These are phyloP conservation scores for Pseudogymnoascus sp. DNA, from an alignment of 2,329 filamentous ascomycete species.

Conservation along the genomic window DNA sequence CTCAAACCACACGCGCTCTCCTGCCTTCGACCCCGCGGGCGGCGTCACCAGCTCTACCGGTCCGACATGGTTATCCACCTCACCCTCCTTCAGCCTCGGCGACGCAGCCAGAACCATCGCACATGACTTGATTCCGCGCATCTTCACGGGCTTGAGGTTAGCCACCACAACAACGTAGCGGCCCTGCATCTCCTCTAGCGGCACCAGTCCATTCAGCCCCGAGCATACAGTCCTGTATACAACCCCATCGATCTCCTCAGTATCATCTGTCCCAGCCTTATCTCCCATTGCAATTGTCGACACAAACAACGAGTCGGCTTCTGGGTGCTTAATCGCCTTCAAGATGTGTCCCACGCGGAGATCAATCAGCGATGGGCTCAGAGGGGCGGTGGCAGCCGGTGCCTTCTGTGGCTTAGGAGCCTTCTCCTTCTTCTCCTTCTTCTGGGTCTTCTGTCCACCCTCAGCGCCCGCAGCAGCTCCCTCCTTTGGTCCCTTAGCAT, in stretches of 20 bases:
- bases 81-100: constrained; percentile 72
- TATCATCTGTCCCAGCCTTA: constrained; percentile 76
- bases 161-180: constrained; percentile 93
- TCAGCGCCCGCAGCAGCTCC: constrained; percentile 30
- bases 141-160: constrained; percentile 98
- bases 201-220: constrained; percentile 85
- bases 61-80: constrained; percentile 75
- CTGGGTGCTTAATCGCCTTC: constrained; percentile 90
- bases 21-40: constrained; percentile 68
- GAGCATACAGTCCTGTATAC: constrained; percentile 94
- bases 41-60: constrained; percentile 88
- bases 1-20: constrained; percentile 86
- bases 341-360: constrained; percentile 95
- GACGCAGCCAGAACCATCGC: constrained; percentile 96
- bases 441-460: constrained; percentile 45
- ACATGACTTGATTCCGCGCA: constrained; percentile 75
- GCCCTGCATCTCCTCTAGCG: constrained; percentile 91
- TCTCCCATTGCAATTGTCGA: constrained; percentile 95
- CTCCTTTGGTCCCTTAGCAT: constrained; percentile 40
- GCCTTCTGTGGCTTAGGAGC: constrained; percentile 65
- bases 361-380: constrained; percentile 82
- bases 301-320: constrained; percentile 92
- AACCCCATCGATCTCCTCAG: constrained; percentile 83
- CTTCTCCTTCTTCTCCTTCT: constrained; percentile 90
- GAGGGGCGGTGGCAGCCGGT: constrained; percentile 60